A percentile compares a stretch with the other conserved stretches of the same genome.
These are phyloP conservation scores for Acacia confusa DNA, from an alignment of 306 rosid species.

Conservation along the genomic window DNA sequence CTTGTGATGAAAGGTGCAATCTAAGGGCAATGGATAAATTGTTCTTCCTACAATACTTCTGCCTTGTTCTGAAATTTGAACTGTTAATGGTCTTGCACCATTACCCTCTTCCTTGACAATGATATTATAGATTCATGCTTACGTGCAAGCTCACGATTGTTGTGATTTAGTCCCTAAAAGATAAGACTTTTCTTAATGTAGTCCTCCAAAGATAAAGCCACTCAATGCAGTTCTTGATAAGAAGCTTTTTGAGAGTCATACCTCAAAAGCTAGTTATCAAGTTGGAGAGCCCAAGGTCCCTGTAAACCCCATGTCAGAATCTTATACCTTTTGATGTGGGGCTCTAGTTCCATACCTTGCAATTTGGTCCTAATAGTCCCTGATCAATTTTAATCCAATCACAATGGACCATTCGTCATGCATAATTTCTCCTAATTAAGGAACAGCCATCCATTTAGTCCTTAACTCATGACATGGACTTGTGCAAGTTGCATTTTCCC, in stretches of 20 bases:
- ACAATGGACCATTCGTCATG: neutral
- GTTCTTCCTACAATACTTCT: constrained; percentile 2
- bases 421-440: neutral
- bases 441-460: neutral
- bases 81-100: constrained; percentile 1
- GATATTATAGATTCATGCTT: constrained; percentile 14
- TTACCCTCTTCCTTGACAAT: neutral
- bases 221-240: neutral
- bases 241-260: neutral
- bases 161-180: neutral
- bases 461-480: neutral
- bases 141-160: neutral
- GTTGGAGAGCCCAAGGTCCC: neutral
- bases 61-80: constrained; percentile 25
- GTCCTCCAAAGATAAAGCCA: neutral
- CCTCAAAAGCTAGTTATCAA: neutral
- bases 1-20: constrained; percentile 7
- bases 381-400: neutral
- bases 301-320: neutral
- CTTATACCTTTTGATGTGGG: neutral
- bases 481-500: neutral
- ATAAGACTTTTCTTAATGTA: neutral
- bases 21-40: constrained; percentile 18
- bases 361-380: neutral
- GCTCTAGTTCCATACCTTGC: neutral